phyloP scores from a whole-genome alignment of 768 basidiomycete species.

The Mrakia frigida region DNA sequence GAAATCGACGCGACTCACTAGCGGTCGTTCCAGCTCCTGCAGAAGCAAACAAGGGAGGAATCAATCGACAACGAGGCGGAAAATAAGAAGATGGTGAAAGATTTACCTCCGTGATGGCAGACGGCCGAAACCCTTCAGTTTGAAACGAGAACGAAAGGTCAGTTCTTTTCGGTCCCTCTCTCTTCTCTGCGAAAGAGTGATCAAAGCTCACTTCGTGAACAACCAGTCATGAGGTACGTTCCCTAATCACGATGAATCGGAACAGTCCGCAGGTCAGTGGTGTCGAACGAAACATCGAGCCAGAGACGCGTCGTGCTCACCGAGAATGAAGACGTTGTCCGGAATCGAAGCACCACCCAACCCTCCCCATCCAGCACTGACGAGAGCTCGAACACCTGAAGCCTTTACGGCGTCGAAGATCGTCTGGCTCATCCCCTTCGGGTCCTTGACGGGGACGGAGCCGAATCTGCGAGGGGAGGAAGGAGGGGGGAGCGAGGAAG shows the following conservation, averaged over 20 bases:
- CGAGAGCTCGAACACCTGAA: slow-evolving; percentile 57
- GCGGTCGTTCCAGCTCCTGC: slow-evolving; percentile 62
- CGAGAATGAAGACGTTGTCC: slow-evolving; percentile 57
- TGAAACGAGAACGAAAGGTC: background rate
- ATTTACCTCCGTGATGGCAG: slow-evolving; percentile 52
- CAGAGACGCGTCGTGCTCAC: slow-evolving; percentile 33
- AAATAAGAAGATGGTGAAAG: no score
- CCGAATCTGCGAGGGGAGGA: slow-evolving; percentile 51
- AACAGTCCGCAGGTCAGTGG: background rate
- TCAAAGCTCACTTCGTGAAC: slow-evolving; percentile 47
- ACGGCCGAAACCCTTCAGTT: slow-evolving; percentile 52
- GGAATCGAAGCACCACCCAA: slow-evolving; percentile 56
- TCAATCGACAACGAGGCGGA: no score
- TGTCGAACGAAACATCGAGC: background rate
- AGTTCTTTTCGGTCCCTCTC: no score
- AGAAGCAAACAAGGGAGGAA: no score
- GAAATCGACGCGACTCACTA: slow-evolving; percentile 29
- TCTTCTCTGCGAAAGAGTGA: no score
- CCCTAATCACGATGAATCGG: slow-evolving; percentile 30
- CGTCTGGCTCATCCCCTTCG: slow-evolving; percentile 52
- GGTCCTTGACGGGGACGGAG: slow-evolving; percentile 58
- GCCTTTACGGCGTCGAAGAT: slow-evolving; percentile 57
- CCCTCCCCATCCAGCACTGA: slow-evolving; percentile 64
- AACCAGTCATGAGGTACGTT: slow-evolving; percentile 68
- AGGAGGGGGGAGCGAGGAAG: no score